A percentile compares a stretch with the other conserved stretches of the same genome.
Conservation (phyloP, 1,139 yeast species). For the Pichia inconspicua region DNA sequence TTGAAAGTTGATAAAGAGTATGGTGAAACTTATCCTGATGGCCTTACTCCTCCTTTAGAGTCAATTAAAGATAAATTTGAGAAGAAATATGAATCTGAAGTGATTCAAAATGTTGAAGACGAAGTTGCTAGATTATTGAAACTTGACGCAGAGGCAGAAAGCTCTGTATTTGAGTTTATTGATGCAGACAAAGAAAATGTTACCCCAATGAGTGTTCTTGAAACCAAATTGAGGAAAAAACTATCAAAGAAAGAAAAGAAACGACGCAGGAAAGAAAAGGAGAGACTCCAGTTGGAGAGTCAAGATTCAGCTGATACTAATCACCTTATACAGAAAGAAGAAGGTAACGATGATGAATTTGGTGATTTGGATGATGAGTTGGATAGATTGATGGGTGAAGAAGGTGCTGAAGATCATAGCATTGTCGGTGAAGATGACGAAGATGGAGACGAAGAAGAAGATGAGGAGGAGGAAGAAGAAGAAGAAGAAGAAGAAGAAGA, state of each 20-base stretch:
- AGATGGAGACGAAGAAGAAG: conserved; percentile 23
- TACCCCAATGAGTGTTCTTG: conserved; percentile 14
- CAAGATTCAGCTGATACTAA: background rate
- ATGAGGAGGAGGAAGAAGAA: conserved; percentile 24
- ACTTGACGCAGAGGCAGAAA: conserved; percentile 79
- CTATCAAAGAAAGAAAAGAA: conserved; percentile 24
- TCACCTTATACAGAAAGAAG: conserved; percentile 31
- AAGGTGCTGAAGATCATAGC: conserved; percentile 17
- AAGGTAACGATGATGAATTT: conserved; percentile 15
- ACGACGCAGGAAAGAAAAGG: conserved; percentile 10
- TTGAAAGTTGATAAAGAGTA: conserved; percentile 33
- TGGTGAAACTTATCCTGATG: conserved; percentile 57
- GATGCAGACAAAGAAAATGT: conserved; percentile 35
- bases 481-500: conserved; percentile 28
- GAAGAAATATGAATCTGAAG: conserved; percentile 38
- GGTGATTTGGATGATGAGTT: conserved; percentile 22
- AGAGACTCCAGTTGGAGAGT: conserved; percentile 2
- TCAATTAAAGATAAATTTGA: conserved; percentile 51
- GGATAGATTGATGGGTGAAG: conserved; percentile 26
- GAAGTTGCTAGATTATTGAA: conserved; percentile 70
- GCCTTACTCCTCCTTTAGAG: conserved; percentile 70
- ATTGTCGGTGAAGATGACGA: conserved; percentile 19
- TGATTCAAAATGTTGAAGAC: conserved; percentile 63
- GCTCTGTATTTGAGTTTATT: conserved; percentile 67
- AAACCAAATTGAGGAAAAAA: conserved; percentile 18